Base-by-base conservation (phyloP, 768 basidiomycete genomes). In the Boletus tylopilopsis region DNA sequence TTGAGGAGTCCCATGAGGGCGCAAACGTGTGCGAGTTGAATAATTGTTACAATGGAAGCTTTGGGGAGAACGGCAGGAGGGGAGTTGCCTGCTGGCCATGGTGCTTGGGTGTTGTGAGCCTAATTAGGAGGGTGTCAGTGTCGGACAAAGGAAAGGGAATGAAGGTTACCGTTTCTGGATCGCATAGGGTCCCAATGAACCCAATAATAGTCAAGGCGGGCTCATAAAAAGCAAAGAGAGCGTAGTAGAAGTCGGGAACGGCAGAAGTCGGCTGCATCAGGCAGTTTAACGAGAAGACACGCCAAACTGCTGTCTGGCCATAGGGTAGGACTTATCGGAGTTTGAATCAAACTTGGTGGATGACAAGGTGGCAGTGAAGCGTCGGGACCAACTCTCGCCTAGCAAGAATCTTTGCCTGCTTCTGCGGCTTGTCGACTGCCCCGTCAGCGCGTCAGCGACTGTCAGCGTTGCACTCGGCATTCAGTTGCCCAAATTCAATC, bases 21-120 rank as follows among this genome's bases (percentile, higher is more conserved):
- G 57, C 86, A 87, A 43, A 86, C 86, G 56, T 90, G 84, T 2
- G 83, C 86, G 45, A 90, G 82, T 61, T 90, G 88, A 39, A 85
- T 68, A 52, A 87, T 70, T 1, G 85, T 87, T 42, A 90, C 84
- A 21, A 79, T 64, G 12, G 87, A 82, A 1, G 87, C 87, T 29
- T 61, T 74, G 1, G 83, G 80, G 16, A 87, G 72, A 27, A 60
- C 45, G 3, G 68, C 59, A 15, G 79, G 77, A 30, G 85, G 80
- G 6, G 70, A 61, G 35, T 56, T 68, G 49, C 69, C 67, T 21
- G 65, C 42, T 21, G 81, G 75, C 87, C 87, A 89, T 22, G 87
- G 86, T 2, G 87, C 87, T 67, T 90, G 87, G 38, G 75, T 67
- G 60, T 88, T 85, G 56, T 89, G 82, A 4, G 81, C 77, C 87